Evolutionary conservation across 257 asterid species (phyloP), one percentile per base, ranked within the genome.

Genomic region (Ligustrum vulgare): DNA sequence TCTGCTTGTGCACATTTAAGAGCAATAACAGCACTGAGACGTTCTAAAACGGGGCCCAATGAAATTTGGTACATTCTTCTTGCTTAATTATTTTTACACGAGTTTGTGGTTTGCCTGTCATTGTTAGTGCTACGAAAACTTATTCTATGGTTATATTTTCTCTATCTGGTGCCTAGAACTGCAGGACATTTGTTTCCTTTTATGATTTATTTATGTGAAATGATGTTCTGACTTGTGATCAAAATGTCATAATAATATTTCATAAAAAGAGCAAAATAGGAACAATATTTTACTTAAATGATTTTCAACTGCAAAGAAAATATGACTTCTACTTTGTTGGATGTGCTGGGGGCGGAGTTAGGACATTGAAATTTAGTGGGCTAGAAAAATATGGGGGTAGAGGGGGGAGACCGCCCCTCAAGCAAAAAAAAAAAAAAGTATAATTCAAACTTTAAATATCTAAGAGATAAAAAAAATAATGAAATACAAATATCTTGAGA

Each of bases 21-120:
- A 84, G 99, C 97, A 81, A 95, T 95, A 82, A 90, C 99, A 75
- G 97, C 95, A 18, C 86, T 91, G 69, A 95, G 91, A 78, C 99
- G 99, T 77, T 84, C 97, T 74, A 93, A 85, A 81, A 83, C 89
- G 68, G 98, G 90, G 77, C 82, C 94, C 72, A 83, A 86, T 79
- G 94, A 95, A 82, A 90, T 91, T 64, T 95, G 97, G 99, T 69
- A 91, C 28, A 82, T 83, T 77, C 49, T 60, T 66, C 63, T 75
- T 74, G 80, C 85, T 71, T 75, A 32, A 69, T 74, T 47, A 31
- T 67, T 68, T 78, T 13, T 51, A 83, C 78, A 66, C 62, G 60
- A 63, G 51, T 45, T 72, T 78, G 65, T 67, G 72, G 37, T 70
- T 64, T 69, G 22, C 66, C 35, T 51, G 39, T 72, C 72, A 74